Conservation (phyloP, 108 stramenopile genomes). For the Cylindrotheca closterium region DNA sequence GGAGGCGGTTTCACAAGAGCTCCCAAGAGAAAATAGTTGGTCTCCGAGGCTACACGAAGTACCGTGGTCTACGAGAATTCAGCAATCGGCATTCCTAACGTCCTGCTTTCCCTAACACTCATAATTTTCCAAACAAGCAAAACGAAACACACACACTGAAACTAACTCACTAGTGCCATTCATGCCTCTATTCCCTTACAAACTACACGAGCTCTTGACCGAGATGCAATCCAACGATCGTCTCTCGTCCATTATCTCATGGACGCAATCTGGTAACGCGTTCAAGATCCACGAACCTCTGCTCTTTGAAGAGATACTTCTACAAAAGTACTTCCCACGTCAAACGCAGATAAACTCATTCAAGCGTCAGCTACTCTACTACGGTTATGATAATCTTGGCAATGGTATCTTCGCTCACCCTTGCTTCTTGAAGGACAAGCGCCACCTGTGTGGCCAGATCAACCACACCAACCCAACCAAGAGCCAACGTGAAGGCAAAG, state of each 20-base stretch:
- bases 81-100: too few species aligned
- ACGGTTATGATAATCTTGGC: not conserved
- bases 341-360: not conserved
- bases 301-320: not conserved
- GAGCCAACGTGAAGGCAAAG: too few species aligned
- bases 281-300: not conserved
- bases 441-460: not conserved
- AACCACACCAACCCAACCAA: not conserved
- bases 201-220: not conserved
- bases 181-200: not conserved
- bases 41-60: too few species aligned
- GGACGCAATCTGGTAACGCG: not conserved
- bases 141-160: too few species aligned
- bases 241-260: not conserved
- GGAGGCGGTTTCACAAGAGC: too few species aligned
- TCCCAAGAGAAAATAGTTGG: too few species aligned
- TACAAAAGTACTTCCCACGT: not conserved
- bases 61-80: too few species aligned
- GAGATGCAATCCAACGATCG: not conserved
- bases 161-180: too few species aligned
- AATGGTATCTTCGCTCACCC: not conserved
- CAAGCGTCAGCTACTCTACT: not conserved
- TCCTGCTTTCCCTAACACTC: too few species aligned
- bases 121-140: too few species aligned
- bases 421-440: not conserved